Evolutionary conservation across 73 alveolate species (phyloP), one percentile per base, ranked within the genome.

Genomic region (Symbiodinium pilosum): DNA sequence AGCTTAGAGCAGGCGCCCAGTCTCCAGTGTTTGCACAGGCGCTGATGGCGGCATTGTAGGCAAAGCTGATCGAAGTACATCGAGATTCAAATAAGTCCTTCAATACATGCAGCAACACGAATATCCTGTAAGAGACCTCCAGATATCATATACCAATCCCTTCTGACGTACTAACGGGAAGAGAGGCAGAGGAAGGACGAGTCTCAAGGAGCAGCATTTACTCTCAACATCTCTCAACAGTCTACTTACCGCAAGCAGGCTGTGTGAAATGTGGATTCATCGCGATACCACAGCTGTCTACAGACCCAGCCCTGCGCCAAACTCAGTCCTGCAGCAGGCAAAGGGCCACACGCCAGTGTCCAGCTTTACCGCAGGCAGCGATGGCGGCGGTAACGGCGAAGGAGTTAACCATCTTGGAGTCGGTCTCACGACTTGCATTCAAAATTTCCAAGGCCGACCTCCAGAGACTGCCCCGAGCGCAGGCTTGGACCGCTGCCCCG

Each of bases 401-500:
- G 43, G 93, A 85, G 30, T 40, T 84, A 34, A 8, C 30, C 54
- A 34, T 52, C 30, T 2, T 11, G 40, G 40, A 11, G 32, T 14
- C 16, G 24, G 83, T 28, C 34, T 34, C 52, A 73, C 34, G 73
- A 42, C 36, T 16, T 4, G 92, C 43, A 28, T 30, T 43, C 11
- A 84, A 11, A 47, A 43, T 36, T 43, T 39, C 24, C 43, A 85
- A 43, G 20, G 81, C 93, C 75, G 16, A 44, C 77, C 34, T 43
- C 93, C 93, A 85, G 34, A 4, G 9, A 38, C 81, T 44, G 44
- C 93, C 43, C 36, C 39, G 34, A 44, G 93, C 42, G n/a, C 93
- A 85, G 73, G 93, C 93, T 36, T 85, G 54, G 93, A 85, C 47
- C 51, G 64, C 93, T 16, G 93, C 93, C 26, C 77, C 73, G 64